phyloP scores from a whole-genome alignment of 306 rosid genomes.

The Benincasa hispida region DNA sequence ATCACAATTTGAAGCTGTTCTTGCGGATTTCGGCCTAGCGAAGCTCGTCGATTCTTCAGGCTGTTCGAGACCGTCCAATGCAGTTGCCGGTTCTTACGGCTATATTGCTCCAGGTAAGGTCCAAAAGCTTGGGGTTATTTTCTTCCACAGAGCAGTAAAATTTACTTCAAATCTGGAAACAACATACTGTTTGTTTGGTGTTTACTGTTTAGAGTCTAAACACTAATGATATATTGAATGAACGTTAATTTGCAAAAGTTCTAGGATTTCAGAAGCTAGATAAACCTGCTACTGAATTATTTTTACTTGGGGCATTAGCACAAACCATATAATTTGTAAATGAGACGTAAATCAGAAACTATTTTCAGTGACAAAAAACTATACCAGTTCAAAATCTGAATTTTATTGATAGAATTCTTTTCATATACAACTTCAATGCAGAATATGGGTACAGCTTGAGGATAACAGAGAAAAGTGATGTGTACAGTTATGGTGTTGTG shows the following conservation, averaged over 20 bases:
- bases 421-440: conserved; percentile 24
- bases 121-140: neutral
- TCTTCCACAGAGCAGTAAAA: neutral
- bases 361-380: neutral
- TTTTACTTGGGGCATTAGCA: neutral
- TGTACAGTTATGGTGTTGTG: conserved; percentile 86
- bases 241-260: neutral
- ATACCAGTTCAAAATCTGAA: neutral
- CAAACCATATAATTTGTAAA: neutral
- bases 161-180: neutral
- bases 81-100: conserved; percentile 85
- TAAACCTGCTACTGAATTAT: neutral
- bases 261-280: neutral
- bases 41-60: conserved; percentile 52
- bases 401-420: neutral
- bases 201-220: neutral
- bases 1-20: conserved; percentile 65
- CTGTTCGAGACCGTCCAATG: conserved; percentile 43
- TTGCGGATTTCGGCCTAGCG: conserved; percentile 92
- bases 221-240: neutral
- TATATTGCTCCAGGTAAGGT: conserved; percentile 91
- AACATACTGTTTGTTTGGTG: neutral
- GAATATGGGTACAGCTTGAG: conserved; percentile 90
- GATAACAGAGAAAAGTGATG: conserved; percentile 95
- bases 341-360: no score